Evolutionary conservation across 78 protist genomes (phyloP).

Genomic region (Dictyostelium capitatum): DNA sequence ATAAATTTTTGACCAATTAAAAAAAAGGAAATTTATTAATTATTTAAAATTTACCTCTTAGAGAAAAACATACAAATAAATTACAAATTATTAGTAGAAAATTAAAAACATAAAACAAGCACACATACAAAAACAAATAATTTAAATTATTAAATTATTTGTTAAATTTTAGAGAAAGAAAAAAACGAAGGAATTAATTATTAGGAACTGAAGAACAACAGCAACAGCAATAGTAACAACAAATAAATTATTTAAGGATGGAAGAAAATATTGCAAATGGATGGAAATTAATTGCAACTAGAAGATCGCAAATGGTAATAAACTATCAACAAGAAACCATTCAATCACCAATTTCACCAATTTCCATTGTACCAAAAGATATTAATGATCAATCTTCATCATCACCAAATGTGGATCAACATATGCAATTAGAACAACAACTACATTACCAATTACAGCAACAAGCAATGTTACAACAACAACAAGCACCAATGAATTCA

Average conservation of each 20-base stretch:
- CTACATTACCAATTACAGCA: not conserved
- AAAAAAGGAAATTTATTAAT: no score
- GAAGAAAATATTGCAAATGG: slow-evolving; percentile 31
- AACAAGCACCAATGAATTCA: not conserved
- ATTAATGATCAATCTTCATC: not conserved
- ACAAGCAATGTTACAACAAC: not conserved
- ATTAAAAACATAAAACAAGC: no score
- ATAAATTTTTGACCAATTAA: no score
- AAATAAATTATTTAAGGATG: not conserved
- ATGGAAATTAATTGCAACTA: slow-evolving; percentile 60
- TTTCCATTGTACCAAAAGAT: not conserved
- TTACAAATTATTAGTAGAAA: no score
- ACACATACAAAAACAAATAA: not conserved
- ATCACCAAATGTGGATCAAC: not conserved
- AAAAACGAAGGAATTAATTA: not conserved
- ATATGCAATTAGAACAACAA: slow-evolving; percentile 20
- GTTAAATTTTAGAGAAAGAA: not conserved
- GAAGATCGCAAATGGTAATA: not conserved
- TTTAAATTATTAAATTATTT: not conserved
- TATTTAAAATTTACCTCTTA: not conserved
- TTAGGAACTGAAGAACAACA: not conserved
- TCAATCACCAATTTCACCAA: not conserved
- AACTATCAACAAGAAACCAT: not conserved
- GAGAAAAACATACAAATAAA: no score
- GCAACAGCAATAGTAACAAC: not conserved